These are phyloP conservation scores for Aspergillus niger DNA, from an alignment of 2,329 filamentous ascomycete genomes.

Conservation along the genomic window DNA sequence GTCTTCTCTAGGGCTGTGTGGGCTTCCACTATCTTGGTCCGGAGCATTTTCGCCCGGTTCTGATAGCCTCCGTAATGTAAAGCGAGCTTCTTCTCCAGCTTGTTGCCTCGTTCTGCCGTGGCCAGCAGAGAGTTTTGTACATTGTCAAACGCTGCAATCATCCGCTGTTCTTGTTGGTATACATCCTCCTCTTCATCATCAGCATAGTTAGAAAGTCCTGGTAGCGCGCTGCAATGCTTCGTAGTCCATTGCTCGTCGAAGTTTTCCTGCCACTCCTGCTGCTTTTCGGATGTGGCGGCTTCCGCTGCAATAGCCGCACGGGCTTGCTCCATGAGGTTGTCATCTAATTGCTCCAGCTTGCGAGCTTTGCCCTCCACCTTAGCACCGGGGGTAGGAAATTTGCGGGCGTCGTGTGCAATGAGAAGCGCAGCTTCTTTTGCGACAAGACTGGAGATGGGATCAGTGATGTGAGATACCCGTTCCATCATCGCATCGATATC, in stretches of 20 bases:
- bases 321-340: slow-evolving; percentile 72
- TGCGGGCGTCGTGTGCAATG: slow-evolving; percentile 77
- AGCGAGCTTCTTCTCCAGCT: slow-evolving; percentile 89
- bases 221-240: slow-evolving; percentile 56
- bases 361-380: slow-evolving; percentile 65
- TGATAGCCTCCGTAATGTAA: slow-evolving; percentile 89
- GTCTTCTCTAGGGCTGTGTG: slow-evolving; percentile 74
- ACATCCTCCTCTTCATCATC: slow-evolving; percentile 73
- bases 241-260: slow-evolving; percentile 57
- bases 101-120: slow-evolving; percentile 77
- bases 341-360: slow-evolving; percentile 66
- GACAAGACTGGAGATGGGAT: slow-evolving; percentile 69
- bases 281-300: slow-evolving; percentile 53
- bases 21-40: slow-evolving; percentile 76
- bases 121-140: slow-evolving; percentile 73
- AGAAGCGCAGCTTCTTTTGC: slow-evolving; percentile 76
- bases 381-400: slow-evolving; percentile 69
- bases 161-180: slow-evolving; percentile 56
- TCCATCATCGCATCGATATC: slow-evolving; percentile 70
- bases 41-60: slow-evolving; percentile 77
- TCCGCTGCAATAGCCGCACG: slow-evolving; percentile 76
- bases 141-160: slow-evolving; percentile 72
- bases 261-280: slow-evolving; percentile 49
- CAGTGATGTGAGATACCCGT: slow-evolving; percentile 60
- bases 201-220: slow-evolving; percentile 78